Base-by-base conservation (phyloP, 345 rosid species). In the Rubroshorea leprosula region DNA sequence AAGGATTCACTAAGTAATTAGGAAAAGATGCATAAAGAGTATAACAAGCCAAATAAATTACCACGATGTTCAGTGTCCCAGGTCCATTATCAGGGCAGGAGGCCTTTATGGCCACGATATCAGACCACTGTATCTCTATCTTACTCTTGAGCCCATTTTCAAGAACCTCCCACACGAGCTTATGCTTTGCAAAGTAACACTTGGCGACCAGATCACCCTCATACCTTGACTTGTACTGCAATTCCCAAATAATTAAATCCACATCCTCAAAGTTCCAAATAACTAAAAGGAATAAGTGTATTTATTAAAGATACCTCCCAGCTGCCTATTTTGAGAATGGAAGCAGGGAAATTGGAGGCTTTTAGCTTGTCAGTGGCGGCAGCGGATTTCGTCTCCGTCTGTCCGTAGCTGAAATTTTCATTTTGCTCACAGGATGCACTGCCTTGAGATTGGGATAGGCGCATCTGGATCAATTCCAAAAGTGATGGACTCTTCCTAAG, bases 161-260 rank as follows among this genome's bases (percentile, higher is more conserved):
- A 70, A 94, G 81, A 58, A 94, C 95, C 81, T 94, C 99, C 97
- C 97, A 94, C 45, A 94, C 97, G 57, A 90, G 87, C 76, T 90
- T 94, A 59, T 90, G 95, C 81, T 94, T 94, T 0, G 97, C 99
- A 66, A 94, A 94, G 79, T 94, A 94, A 71, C 97, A 94, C 84
- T 94, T 94, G 1, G 96, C 99, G 64, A 94, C 97, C 77, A 94
- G 83, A 80, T 94, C 99, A 57, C 97, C 97, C 78, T 94, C 99
- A 61, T 94, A 78, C 71, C 95, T 87, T 1, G 99, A 87, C 57
- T 86, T 87, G 62, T 84, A 94, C 99, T 93, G 76, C 61, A 61
- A 52, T 22, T 55, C 47, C 60, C 41, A n/a, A 58, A 64, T n/a
- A n/a, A n/a, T n/a, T n/a, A n/a, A n/a, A 12, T 48, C 57, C 38